These are phyloP conservation scores for Plasmodium gonderi DNA, from an alignment of 169 alveolate genomes.

Conservation along the genomic window DNA sequence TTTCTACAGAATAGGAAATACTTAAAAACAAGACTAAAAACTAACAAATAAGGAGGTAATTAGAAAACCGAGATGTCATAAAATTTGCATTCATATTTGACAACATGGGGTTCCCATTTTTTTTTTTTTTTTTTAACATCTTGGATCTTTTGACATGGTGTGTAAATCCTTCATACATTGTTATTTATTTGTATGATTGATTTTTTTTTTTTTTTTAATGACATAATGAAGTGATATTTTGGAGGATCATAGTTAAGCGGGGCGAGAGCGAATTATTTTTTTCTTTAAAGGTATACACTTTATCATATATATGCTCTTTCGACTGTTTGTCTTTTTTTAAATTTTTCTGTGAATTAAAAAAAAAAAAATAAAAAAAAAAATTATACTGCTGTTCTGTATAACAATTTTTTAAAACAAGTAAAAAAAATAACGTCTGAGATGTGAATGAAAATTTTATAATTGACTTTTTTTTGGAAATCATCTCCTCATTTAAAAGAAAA, in stretches of 20 bases:
- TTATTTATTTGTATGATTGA: not conserved
- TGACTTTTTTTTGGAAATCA: not conserved
- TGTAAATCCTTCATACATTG: not conserved
- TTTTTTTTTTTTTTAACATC: not conserved
- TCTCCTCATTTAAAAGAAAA: not conserved
- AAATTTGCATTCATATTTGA: not conserved
- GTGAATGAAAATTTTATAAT: not conserved
- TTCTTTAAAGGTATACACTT: not conserved
- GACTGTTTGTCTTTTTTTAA: not conserved
- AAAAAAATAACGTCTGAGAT: not conserved
- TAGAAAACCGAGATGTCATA: not conserved
- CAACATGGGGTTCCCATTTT: not conserved
- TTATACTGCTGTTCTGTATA: not conserved
- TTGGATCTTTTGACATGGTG: not conserved
- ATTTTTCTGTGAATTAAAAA: not conserved
- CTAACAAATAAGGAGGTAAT: not conserved
- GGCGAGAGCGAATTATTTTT: not conserved
- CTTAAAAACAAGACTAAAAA: not conserved
- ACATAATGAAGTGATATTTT: not conserved
- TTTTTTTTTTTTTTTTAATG: not conserved
- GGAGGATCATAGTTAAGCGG: not conserved
- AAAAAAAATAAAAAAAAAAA: not conserved
- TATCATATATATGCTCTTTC: not conserved
- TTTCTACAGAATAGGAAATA: not conserved
- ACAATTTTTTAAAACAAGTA: not conserved